These are phyloP conservation scores for Pseudophaeomoniella oleicola DNA, from an alignment of 2,329 filamentous ascomycete genomes.

Conservation along the genomic window DNA sequence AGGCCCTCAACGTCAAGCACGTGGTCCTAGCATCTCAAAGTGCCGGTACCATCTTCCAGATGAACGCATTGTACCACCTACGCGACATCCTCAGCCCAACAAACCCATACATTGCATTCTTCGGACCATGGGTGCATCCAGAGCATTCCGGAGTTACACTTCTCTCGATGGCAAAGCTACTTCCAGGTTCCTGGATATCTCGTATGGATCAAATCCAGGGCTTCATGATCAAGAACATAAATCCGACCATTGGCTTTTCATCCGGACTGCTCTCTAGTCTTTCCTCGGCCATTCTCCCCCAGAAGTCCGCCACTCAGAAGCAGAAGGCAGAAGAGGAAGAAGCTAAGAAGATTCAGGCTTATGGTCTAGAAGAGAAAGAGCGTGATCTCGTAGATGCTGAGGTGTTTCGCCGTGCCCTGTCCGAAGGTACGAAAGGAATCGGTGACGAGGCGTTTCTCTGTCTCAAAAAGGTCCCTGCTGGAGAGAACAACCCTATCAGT, in stretches of 20 bases:
- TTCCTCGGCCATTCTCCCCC: neutral
- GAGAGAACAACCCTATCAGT: neutral
- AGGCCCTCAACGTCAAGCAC: constrained; percentile 20
- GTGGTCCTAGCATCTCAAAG: constrained; percentile 26
- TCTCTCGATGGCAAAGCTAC: constrained; percentile 10
- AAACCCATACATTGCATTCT: constrained; percentile 15
- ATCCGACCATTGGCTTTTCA: constrained; percentile 13
- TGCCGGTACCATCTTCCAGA: constrained; percentile 26
- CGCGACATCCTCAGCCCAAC: constrained; percentile 18
- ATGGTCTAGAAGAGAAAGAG: neutral
- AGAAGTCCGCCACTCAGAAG: neutral
- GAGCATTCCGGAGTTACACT: constrained; percentile 19
- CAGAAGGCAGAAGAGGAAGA: neutral
- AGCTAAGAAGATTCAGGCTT: neutral
- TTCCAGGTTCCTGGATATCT: constrained; percentile 16
- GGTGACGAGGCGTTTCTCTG: constrained; percentile 25
- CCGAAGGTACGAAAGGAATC: constrained; percentile 18
- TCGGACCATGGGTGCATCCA: constrained; percentile 19
- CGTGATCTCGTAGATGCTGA: neutral
- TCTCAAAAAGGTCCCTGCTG: constrained; percentile 16
- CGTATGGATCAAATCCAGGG: constrained; percentile 15
- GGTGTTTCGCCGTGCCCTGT: neutral
- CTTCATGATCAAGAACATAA: constrained; percentile 17
- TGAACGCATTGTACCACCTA: constrained; percentile 24
- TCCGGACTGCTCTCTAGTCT: neutral